Evolutionary conservation across 2,329 filamentous ascomycete species (phyloP), one percentile per base, ranked within the genome.

Genomic region (Paraphoma chrysanthemicola): DNA sequence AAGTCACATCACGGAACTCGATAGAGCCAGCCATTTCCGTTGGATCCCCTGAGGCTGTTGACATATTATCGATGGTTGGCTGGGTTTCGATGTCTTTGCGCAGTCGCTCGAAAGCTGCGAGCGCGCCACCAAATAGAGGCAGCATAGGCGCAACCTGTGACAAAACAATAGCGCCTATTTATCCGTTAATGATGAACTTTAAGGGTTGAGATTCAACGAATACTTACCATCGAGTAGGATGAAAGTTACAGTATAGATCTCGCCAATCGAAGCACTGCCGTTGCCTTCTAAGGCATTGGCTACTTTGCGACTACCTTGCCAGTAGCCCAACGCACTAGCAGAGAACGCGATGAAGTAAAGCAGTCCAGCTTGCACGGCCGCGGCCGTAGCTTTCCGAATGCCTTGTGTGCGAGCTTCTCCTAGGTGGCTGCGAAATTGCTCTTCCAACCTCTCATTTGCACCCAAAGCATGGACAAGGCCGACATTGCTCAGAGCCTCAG

Each of bases 311-410:
- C 85, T 87, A 46, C 88, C 88, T 69, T 89, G 83, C 86, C 87
- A 90, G 67, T 89, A 90, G 0, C 88, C 86, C 12, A 90, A 78
- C 1, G 86, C 86, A 68, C 90, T 90, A 6, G 86, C 86, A 2
- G 86, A 83, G 61, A 88, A 90, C 4, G 87, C 86, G 60, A 90
- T 85, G 60, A 90, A 90, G 69, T 89, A 90, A 6, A 90, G 76
- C 14, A 84, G 71, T 9, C 87, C 87, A 7, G 85, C 81, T 66
- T 89, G 86, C 0, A 85, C 71, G 4, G 84, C 88, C 28, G 83
- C 80, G 0, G 82, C 80, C 1, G 82, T 73, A 0, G 85, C 82
- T 68, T 89, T 90, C 59, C 85, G 85, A 56, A 86, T 80, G 2
- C 83, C 86, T 23, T 83, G 79, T 9, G 74, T 78, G 46, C 81